Percentiles rank a stretch among this genome's conserved stretches.
phyloP scores from a whole-genome alignment of 2,329 filamentous ascomycete species.

The Colletotrichum siamense region DNA sequence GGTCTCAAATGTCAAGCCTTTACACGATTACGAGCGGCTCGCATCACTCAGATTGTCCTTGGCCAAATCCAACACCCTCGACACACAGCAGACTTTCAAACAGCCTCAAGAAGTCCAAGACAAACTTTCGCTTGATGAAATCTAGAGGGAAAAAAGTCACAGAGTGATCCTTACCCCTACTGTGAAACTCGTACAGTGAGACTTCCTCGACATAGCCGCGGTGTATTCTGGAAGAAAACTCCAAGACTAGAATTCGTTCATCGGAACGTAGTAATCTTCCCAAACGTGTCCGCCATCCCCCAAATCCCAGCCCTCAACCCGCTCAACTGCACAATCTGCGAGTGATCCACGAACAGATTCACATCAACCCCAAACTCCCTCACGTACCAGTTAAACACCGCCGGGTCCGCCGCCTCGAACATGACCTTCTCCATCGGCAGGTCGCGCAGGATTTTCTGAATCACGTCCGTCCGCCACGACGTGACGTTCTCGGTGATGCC shows the following conservation, averaged over 20 bases:
- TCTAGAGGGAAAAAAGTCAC: no score
- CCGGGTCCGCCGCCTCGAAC: slow-evolving; percentile 62
- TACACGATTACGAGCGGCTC: no score
- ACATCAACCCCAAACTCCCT: slow-evolving; percentile 62
- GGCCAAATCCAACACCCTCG: no score
- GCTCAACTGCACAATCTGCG: slow-evolving; percentile 61
- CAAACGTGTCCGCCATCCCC: slow-evolving; percentile 53
- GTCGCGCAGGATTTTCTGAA: slow-evolving; percentile 56
- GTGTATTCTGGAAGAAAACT: not conserved
- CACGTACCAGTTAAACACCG: slow-evolving; percentile 62
- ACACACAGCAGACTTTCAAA: no score
- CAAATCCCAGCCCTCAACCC: slow-evolving; percentile 53
- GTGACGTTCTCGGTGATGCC: slow-evolving; percentile 63
- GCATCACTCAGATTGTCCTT: no score
- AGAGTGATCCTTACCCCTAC: no score
- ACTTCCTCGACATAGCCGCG: rapidly evolving
- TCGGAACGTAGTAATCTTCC: slow-evolving; percentile 35
- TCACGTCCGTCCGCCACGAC: slow-evolving; percentile 54
- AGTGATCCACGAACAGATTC: slow-evolving; percentile 63
- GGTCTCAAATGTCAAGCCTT: no score
- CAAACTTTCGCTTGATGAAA: no score
- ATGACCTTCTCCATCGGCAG: slow-evolving; percentile 58
- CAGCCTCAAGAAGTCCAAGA: no score
- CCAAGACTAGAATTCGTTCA: not conserved
- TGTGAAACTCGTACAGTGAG: no score